Percentiles rank a stretch among this genome's conserved stretches.
Evolutionary conservation across 257 asterid species (phyloP).

Genomic region (Datura wrightii): DNA sequence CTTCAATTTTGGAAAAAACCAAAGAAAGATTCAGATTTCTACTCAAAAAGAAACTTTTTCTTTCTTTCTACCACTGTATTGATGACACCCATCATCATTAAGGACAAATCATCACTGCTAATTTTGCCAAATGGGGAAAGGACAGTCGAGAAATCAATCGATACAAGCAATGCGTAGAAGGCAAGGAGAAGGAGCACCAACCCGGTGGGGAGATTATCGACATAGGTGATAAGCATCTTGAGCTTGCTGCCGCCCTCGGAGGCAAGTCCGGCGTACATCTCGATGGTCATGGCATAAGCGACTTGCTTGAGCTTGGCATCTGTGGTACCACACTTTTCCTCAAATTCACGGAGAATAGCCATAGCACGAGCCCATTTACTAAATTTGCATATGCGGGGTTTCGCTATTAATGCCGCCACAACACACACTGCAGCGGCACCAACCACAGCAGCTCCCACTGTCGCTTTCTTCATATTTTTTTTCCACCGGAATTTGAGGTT

Average conservation of each 20-base stretch:
- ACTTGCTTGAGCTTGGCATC: conserved; percentile 56
- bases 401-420: conserved; percentile 56
- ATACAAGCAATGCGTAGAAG: background rate
- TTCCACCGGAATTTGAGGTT: conserved; percentile 26
- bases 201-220: conserved; percentile 76
- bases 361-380: conserved; percentile 61
- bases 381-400: conserved; percentile 52
- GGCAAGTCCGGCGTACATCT: conserved; percentile 81
- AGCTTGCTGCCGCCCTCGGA: conserved; percentile 75
- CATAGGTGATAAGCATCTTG: conserved; percentile 71
- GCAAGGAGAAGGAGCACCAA: conserved; percentile 22
- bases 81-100: background rate
- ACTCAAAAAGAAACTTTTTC: background rate
- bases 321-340: conserved; percentile 59
- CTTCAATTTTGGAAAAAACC: background rate
- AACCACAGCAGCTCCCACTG: conserved; percentile 56
- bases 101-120: background rate
- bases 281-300: conserved; percentile 75
- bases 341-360: conserved; percentile 58
- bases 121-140: too few species aligned
- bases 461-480: conserved; percentile 45
- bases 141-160: background rate
- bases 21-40: background rate
- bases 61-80: background rate
- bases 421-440: conserved; percentile 63